Evolutionary conservation across 1,139 yeast genomes (phyloP), one percentile per base, ranked within the genome.

Genomic region (Meyerozyma guilliermondii): DNA sequence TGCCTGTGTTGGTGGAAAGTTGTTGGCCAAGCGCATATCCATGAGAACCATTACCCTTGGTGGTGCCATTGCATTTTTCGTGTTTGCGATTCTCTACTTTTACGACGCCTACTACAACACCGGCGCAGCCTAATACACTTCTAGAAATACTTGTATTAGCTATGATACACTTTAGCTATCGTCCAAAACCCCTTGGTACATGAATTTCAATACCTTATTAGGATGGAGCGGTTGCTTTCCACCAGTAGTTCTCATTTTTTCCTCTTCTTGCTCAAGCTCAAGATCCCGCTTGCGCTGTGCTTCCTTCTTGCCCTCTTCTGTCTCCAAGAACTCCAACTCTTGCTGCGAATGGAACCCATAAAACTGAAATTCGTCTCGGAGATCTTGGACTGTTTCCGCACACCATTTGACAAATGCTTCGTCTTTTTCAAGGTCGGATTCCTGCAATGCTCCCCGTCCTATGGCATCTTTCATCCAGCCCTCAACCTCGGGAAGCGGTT

Each of bases 1-100:
- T 46, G 98, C 98, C n/a, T 95, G 94, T 43, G 47, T 87, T 46
- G 98, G 98, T 38, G 99, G 99, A 28, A 85, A 85, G 65, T 73
- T 87, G 46, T 72, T 94, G 50, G 98, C 98, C 36, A 79, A 89
- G 42, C 84, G 82, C 63, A 88, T 92, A 49, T 84, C 95, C 48
- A 80, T 92, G 87, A 81, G 95, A 66, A 87, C 85, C 39, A 92
- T 92, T 49, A 89, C 98, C 1, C 69, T 92, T 44, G 91, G 95
- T 40, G 98, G 99, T 37, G 86, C 97, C 7, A 63, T 73, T 44
- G 91, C 96, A 17, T 92, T 92, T 66, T 76, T 89, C 50, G 62
- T 88, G 35, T 92, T 94, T 65, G 80, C 97, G 14, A 56, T 88
- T 33, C 67, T 88, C 59, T 94, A 94, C 65, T 78, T 91, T 48